Percentiles rank a stretch among this genome's conserved stretches.
phyloP scores from a whole-genome alignment of 2,329 filamentous ascomycete genomes.

The Chrysosporium keratinophilum region DNA sequence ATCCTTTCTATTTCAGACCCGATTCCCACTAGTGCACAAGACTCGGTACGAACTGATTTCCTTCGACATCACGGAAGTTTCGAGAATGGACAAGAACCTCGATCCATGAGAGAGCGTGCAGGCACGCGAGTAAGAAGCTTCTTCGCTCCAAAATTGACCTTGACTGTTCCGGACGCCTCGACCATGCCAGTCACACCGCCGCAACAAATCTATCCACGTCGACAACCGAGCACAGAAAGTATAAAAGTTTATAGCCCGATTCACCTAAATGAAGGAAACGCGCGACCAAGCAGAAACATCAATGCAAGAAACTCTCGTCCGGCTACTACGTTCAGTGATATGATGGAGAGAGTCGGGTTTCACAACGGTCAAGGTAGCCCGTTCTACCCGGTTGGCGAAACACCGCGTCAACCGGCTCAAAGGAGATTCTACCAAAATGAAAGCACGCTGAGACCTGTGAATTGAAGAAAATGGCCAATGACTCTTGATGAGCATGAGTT shows the following conservation, averaged over 20 bases:
- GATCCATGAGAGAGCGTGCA: conserved; percentile 28
- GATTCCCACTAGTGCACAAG: conserved; percentile 33
- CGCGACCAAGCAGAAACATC: conserved; percentile 22
- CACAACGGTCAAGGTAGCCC: conserved; percentile 23
- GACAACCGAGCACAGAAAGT: conserved; percentile 34
- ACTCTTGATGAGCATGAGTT: no score
- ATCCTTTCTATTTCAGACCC: conserved; percentile 34
- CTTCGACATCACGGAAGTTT: conserved; percentile 27
- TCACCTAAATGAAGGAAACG: conserved; percentile 16
- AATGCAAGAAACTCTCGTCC: conserved; percentile 23
- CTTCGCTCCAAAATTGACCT: conserved; percentile 23
- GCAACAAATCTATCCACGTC: conserved; percentile 19
- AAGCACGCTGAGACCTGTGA: not conserved
- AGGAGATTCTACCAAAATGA: conserved; percentile 7
- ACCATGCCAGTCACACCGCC: conserved; percentile 25
- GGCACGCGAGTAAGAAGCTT: conserved; percentile 31
- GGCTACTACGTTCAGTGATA: conserved; percentile 30
- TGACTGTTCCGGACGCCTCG: conserved; percentile 9
- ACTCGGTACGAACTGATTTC: conserved; percentile 37
- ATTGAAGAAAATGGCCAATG: not conserved
- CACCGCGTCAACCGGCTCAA: conserved; percentile 13
- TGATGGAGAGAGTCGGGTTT: conserved; percentile 32
- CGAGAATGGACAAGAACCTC: conserved; percentile 18
- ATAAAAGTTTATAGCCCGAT: conserved; percentile 40
- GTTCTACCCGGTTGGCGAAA: conserved; percentile 23